Base-by-base conservation (phyloP, 2,329 filamentous ascomycete genomes). In the Cadophora malorum region DNA sequence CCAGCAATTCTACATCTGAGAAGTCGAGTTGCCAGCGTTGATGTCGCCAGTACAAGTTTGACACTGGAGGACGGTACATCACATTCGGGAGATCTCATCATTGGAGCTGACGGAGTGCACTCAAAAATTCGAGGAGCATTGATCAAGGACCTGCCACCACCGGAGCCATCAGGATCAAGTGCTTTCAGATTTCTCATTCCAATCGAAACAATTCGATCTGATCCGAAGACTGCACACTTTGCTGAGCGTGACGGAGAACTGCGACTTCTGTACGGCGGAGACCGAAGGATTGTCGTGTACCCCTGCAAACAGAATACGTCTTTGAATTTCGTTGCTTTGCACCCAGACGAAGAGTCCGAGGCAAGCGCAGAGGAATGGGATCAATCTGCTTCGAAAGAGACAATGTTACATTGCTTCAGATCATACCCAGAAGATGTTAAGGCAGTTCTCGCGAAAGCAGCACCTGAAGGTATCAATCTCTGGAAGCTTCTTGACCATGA, bases 401-500 rank as follows among this genome's bases (percentile, higher is more conserved):
- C 79, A 8, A 71, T 84, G 1, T 75, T 81, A 0, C 76, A 80
- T 21, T 77, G 78, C 4, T 80, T 81, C 74, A 47, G 80, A 10
- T 77, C 80, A 23, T 87, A 81, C 49, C 79, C 81, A 0, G 50
- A 56, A 7, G 65, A 63, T 59, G 59, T 67, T 1, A 67, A 60
- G 28, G 73, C 75, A 0, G 71, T 85, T 0, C 74, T 77, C 9
- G 77, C 79, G 8, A 82, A 83, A 71, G 83, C 79, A 0, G 80
- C 83, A 25, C 77, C 80, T 0, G 74, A 79, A 0, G 79, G 79
- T 0, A 73, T 89, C 23, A 87, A 85, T 65, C 78, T 87, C 0
- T 90, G 87, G 87, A 83, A 82, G 25, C 76, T 90, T 1, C 75
- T 89, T 4, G 90, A 92, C 70, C 90, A 90, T 85, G 83, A 86